Conservation (phyloP, 2,329 filamentous ascomycete genomes). For the Thielaviopsis populi region DNA sequence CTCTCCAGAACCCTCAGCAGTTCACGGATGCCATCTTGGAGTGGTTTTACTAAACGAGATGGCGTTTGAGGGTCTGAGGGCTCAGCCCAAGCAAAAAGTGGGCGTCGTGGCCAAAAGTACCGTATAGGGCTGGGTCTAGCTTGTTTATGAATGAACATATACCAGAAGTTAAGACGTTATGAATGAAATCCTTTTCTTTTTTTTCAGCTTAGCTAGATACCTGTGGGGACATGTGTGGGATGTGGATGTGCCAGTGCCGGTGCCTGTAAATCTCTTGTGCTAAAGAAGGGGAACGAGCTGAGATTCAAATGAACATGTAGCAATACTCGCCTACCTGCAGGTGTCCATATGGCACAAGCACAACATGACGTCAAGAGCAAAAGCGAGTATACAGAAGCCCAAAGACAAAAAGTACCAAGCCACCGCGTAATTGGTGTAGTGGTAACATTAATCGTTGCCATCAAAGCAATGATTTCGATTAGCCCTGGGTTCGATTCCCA, state of each 20-base stretch:
- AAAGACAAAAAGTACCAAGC: not conserved
- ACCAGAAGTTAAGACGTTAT: not conserved
- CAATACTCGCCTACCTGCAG: too few species aligned
- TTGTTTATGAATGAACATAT: not conserved
- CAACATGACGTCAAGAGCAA: not conserved
- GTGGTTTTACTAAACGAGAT: slow-evolving; percentile 20
- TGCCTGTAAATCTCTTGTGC: too few species aligned
- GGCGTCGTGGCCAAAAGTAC: not conserved
- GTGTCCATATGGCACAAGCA: too few species aligned
- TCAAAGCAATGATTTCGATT: not conserved
- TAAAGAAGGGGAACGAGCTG: too few species aligned
- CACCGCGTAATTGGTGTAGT: not conserved
- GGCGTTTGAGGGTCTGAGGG: not conserved
- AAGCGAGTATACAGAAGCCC: not conserved
- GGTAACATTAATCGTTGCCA: slow-evolving; percentile 1
- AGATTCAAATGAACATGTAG: too few species aligned
- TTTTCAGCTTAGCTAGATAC: not conserved
- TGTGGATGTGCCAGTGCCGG: too few species aligned
- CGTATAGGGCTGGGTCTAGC: not conserved
- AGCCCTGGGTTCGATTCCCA: slow-evolving; percentile 1
- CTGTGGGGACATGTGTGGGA: too few species aligned
- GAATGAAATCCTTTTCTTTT: not conserved
- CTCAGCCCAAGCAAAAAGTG: not conserved
- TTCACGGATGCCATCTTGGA: slow-evolving; percentile 24
- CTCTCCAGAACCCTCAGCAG: slow-evolving; percentile 27